A percentile compares a stretch with the other conserved stretches of the same genome.
Conservation (phyloP, 371 early-diverging fungal genomes). For the Blastocladiella emersonii region DNA sequence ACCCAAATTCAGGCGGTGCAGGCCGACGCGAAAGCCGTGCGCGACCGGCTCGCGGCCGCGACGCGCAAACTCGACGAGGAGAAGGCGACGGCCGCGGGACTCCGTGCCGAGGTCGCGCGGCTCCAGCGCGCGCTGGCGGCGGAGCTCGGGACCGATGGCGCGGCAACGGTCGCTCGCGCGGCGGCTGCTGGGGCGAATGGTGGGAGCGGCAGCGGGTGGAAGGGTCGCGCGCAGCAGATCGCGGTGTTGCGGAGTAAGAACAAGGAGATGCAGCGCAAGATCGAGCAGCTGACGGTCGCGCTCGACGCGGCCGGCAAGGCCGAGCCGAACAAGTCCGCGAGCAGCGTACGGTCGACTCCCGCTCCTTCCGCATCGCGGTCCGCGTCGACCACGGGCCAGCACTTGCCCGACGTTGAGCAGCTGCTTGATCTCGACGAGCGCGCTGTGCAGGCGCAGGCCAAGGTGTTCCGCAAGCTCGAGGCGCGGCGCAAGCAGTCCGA, state of each 20-base stretch:
- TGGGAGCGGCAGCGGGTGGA: not conserved
- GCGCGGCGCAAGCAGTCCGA: too few species aligned
- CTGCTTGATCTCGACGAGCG: too few species aligned
- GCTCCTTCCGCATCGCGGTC: too few species aligned
- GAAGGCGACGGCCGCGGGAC: not conserved
- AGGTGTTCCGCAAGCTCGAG: not conserved
- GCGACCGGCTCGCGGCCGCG: not conserved
- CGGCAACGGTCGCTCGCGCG: not conserved
- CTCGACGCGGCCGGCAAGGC: too few species aligned
- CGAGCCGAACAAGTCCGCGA: too few species aligned
- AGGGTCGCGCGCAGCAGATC: not conserved
- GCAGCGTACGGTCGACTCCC: too few species aligned
- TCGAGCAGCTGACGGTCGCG: too few species aligned
- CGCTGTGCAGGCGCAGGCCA: not conserved
- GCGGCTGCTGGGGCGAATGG: too few species aligned
- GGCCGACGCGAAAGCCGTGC: not conserved
- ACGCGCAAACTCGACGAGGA: not conserved
- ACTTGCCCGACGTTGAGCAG: too few species aligned
- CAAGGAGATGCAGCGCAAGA: not conserved
- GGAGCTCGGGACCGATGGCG: not conserved
- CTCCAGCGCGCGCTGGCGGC: not conserved
- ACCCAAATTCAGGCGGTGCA: too few species aligned
- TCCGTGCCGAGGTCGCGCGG: not conserved
- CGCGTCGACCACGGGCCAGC: too few species aligned
- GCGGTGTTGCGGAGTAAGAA: not conserved